Evolutionary conservation across 768 basidiomycete genomes (phyloP), one percentile per base, ranked within the genome.

Genomic region (Russula foetens): DNA sequence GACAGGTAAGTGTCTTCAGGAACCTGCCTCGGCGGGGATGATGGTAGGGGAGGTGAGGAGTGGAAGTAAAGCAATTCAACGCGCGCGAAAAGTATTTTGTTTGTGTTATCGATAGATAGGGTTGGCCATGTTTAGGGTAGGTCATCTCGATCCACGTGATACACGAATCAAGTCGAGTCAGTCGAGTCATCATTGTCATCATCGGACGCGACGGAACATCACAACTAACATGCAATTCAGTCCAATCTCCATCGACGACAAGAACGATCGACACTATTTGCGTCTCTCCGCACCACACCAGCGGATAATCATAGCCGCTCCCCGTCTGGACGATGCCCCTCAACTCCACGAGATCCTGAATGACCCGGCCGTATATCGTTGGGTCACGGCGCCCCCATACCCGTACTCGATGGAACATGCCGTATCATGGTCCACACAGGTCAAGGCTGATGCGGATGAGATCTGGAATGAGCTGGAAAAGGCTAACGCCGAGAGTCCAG

Each of bases 261-360:
- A 56, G 26, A 81, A 78, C 1, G 76, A 76, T 46, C 83, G 85
- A 64, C 79, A 77, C 1, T 86, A 81, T 69, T 75, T 86, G 17
- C 79, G 78, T 12, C 75, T 87, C 23, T 73, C 76, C 4, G 63
- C 70, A 38, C 82, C 82, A 41, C 74, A 76, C 56, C 75, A 81
- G 49, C 74, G 74, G 59, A 80, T 86, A 63, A 79, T 86, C 57
- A 62, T 86, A 39, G 86, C 84, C 7, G 79, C 85, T 19, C 81
- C 81, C 19, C 81, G 84, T 43, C 53, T 67, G 26, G 70, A 68
- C 39, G 82, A 85, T 64, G 75, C 71, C 14, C 69, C 74, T 28
- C 53, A 66, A 9, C 59, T 75, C n/a, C 62, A 75, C 7, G 63
- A 72, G 0, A 66, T 75, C 59, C 65, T 85, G 66, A 85, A 84